phyloP scores from a whole-genome alignment of 2,329 filamentous ascomycete genomes.

The Cercospora zeae-maydis region DNA sequence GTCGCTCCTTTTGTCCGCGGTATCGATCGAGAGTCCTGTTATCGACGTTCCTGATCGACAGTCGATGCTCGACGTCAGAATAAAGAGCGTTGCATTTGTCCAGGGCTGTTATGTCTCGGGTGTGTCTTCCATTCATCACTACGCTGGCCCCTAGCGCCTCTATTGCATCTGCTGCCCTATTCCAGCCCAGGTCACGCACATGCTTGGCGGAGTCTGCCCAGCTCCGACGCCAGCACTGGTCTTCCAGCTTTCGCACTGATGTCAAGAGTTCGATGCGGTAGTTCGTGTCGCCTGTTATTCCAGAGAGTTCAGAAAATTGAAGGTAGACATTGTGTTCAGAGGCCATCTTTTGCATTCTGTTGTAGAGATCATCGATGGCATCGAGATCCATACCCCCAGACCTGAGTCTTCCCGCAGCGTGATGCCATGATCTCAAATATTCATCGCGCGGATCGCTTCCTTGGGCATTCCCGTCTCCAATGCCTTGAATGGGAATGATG shows the following conservation, averaged over 20 bases:
- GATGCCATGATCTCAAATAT: neutral
- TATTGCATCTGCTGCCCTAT: neutral
- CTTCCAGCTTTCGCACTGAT: neutral
- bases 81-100: neutral
- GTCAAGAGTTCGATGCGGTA: neutral
- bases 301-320: neutral
- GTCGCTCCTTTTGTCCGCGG: neutral
- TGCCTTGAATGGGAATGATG: neutral
- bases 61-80: neutral
- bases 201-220: neutral
- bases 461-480: neutral
- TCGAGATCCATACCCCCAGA: neutral
- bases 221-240: neutral
- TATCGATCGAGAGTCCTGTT: neutral
- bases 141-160: neutral
- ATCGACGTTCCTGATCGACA: neutral
- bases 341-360: neutral
- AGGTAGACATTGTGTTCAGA: neutral
- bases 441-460: neutral
- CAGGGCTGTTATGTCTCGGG: neutral
- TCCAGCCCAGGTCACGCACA: neutral
- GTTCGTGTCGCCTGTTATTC: neutral
- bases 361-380: neutral
- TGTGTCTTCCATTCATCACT: neutral
- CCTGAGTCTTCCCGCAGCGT: neutral